Conservation (phyloP, 371 early-diverging fungal species). For the Capillidium heterosporum region DNA sequence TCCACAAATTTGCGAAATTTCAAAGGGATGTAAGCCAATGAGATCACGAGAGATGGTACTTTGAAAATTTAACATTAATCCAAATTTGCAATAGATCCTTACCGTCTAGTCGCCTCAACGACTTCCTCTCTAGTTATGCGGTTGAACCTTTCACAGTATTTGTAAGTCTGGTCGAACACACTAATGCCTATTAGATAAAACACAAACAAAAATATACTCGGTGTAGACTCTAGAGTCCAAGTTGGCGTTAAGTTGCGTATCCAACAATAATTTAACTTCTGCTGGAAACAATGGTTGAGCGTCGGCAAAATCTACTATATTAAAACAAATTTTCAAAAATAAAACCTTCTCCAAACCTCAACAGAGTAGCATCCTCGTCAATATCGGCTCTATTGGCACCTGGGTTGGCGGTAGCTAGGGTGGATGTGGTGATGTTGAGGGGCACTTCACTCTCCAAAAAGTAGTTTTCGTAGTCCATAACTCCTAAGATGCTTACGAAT, state of each 20-base stretch:
- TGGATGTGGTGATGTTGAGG: too few relatives aligned
- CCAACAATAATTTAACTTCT: neutral
- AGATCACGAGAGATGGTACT: neutral
- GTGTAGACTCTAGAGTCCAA: neutral
- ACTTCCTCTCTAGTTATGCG: neutral
- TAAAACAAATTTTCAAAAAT: too few relatives aligned
- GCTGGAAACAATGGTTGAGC: constrained; percentile 1
- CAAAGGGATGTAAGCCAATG: neutral
- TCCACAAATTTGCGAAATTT: neutral
- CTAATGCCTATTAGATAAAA: neutral
- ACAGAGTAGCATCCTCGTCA: too few relatives aligned
- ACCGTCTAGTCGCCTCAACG: neutral
- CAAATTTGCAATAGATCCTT: neutral
- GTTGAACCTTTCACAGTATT: neutral
- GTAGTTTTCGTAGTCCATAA: too few relatives aligned
- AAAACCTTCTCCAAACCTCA: too few relatives aligned
- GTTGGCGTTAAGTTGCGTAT: neutral
- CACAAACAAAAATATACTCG: neutral
- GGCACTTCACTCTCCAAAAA: too few relatives aligned
- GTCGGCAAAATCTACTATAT: neutral
- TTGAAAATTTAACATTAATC: neutral
- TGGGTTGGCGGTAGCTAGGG: too few relatives aligned
- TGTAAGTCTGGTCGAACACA: neutral
- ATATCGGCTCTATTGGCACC: too few relatives aligned
- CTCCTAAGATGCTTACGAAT: too few relatives aligned